Percentiles rank a stretch among this genome's conserved stretches.
Evolutionary conservation across 2,329 filamentous ascomycete species (phyloP).

Genomic region (Eutypa lata): DNA sequence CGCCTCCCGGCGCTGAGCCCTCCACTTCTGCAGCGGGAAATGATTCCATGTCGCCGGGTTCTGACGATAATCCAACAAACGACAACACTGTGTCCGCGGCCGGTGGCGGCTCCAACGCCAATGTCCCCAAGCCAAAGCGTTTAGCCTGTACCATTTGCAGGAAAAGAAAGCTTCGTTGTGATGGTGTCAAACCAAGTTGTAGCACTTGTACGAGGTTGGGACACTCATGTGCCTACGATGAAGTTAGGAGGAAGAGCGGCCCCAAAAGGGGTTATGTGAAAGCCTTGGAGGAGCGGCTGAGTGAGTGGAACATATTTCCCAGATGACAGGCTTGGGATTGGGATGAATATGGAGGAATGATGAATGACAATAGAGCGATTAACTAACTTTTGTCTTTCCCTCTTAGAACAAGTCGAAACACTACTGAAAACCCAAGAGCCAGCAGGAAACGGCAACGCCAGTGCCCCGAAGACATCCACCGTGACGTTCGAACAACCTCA

Average conservation of each 20-base stretch:
- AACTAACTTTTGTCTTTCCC: conserved; percentile 10
- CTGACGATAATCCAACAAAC: conserved; percentile 15
- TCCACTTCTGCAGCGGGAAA: background rate
- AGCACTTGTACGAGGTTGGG: conserved; percentile 84
- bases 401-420: conserved; percentile 84
- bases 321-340: background rate
- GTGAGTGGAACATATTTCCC: conserved; percentile 49
- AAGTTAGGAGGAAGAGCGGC: conserved; percentile 89
- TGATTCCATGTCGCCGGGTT: background rate
- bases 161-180: conserved; percentile 88
- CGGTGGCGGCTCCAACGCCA: conserved; percentile 47
- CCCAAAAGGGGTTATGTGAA: conserved; percentile 95
- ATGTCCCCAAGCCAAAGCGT: conserved; percentile 78
- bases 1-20: background rate
- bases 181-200: conserved; percentile 79
- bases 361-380: conserved; percentile 3
- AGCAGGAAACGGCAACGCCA: conserved; percentile 28
- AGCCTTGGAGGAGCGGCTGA: conserved; percentile 85
- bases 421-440: conserved; percentile 77
- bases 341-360: background rate
- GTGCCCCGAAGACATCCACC: conserved; percentile 33
- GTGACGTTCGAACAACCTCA: conserved; percentile 29
- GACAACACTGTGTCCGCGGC: conserved; percentile 34
- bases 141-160: conserved; percentile 93
- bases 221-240: conserved; percentile 86